phyloP scores from a whole-genome alignment of 176 grass and related monocot genomes.

The Calamus simplicifolius region DNA sequence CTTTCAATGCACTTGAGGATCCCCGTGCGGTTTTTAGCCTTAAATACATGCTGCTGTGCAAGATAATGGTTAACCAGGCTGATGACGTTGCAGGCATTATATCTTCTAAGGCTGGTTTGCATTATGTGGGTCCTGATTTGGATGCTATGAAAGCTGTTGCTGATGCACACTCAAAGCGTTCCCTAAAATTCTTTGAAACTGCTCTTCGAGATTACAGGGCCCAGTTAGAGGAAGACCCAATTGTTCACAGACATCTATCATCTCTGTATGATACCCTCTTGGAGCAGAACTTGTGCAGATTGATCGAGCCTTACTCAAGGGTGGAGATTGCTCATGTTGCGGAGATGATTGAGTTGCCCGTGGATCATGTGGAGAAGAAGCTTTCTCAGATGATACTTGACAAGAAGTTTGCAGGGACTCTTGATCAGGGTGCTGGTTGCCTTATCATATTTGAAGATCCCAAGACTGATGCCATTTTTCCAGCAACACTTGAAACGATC shows the following conservation, averaged over 20 bases:
- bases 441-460: slow-evolving; percentile 75
- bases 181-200: slow-evolving; percentile 75
- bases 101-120: slow-evolving; percentile 68
- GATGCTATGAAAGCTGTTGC: slow-evolving; percentile 92
- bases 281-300: slow-evolving; percentile 79
- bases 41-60: slow-evolving; percentile 95
- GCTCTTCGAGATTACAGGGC: slow-evolving; percentile 55
- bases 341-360: slow-evolving; percentile 63
- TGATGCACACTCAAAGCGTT: slow-evolving; percentile 59
- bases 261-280: slow-evolving; percentile 76
- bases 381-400: slow-evolving; percentile 82
- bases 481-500: slow-evolving; percentile 67
- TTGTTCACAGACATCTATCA: slow-evolving; percentile 74
- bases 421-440: slow-evolving; percentile 76
- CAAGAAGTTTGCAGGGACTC: slow-evolving; percentile 76
- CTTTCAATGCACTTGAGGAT: slow-evolving; percentile 62
- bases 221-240: slow-evolving; percentile 76
- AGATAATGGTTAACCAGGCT: slow-evolving; percentile 94
- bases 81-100: slow-evolving; percentile 81
- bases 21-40: slow-evolving; percentile 62
- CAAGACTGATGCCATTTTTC: slow-evolving; percentile 72
- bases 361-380: slow-evolving; percentile 77
- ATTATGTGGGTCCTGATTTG: slow-evolving; percentile 75
- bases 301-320: slow-evolving; percentile 72
- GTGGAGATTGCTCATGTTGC: slow-evolving; percentile 74